Evolutionary conservation across 129 eudicot species (phyloP).

Genomic region (Oenanthe sinensis): DNA sequence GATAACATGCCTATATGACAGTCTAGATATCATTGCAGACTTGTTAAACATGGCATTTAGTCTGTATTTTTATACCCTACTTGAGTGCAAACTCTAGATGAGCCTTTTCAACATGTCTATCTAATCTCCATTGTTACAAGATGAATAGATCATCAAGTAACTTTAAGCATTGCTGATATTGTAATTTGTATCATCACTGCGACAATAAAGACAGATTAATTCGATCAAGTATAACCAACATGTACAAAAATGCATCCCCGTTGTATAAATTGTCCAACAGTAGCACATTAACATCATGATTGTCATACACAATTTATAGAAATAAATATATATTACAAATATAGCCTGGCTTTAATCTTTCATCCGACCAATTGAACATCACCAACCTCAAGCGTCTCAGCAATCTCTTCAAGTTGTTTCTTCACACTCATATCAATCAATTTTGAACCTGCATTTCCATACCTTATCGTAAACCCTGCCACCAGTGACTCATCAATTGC

Average conservation of each 20-base stretch:
- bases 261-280: constrained; percentile 3
- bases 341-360: no score
- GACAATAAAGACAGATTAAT: background rate
- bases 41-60: background rate
- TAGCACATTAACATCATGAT: background rate
- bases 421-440: constrained; percentile 88
- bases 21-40: no score
- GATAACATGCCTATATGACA: no score
- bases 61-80: background rate
- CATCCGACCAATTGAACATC: constrained; percentile 54
- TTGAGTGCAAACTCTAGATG: background rate
- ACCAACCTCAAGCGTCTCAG: constrained; percentile 64
- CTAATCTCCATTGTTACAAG: background rate
- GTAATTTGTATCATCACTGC: background rate
- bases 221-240: background rate
- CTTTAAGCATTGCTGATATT: background rate
- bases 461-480: constrained; percentile 78
- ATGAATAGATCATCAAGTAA: background rate
- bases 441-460: constrained; percentile 60
- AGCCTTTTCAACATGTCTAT: background rate
- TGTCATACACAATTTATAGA: background rate
- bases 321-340: background rate
- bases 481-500: constrained; percentile 60
- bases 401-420: constrained; percentile 81
- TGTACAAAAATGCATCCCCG: constrained; percentile 1